Percentiles rank a stretch among this genome's conserved stretches.
Evolutionary conservation across 345 rosid genomes (phyloP).

Genomic region (Passiflora organensis): DNA sequence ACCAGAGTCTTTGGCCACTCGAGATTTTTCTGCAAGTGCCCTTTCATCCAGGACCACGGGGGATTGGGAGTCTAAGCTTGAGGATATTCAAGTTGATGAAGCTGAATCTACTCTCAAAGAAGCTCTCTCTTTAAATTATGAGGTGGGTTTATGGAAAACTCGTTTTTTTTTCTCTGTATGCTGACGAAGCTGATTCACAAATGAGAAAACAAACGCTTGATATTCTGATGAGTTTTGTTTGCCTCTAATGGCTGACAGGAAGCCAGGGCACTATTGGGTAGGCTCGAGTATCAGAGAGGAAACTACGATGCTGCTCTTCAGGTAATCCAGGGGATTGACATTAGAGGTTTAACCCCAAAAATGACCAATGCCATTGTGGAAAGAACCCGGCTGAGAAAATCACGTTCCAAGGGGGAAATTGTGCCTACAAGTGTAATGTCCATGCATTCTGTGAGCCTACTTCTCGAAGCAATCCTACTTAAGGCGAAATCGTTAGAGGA

Average conservation of each 20-base stretch:
- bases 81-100: conserved; percentile 82
- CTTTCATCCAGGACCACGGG: conserved; percentile 64
- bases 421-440: conserved; percentile 57
- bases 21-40: conserved; percentile 90
- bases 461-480: conserved; percentile 83
- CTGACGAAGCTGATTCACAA: no score
- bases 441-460: conserved; percentile 83
- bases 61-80: conserved; percentile 78
- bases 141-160: conserved; percentile 42
- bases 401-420: conserved; percentile 43
- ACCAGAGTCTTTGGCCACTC: conserved; percentile 84
- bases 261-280: conserved; percentile 94
- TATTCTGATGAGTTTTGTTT: background rate
- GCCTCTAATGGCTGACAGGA: conserved; percentile 44
- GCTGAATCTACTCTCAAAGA: conserved; percentile 93
- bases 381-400: conserved; percentile 53
- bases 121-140: conserved; percentile 95
- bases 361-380: conserved; percentile 59
- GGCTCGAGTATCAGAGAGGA: conserved; percentile 89
- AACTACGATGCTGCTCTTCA: conserved; percentile 94
- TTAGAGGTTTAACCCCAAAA: conserved; percentile 56
- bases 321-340: conserved; percentile 87
- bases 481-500: conserved; percentile 79
- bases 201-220: no score
- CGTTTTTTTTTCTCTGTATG: background rate